These are phyloP conservation scores for Leishmania arabica DNA, from an alignment of 208 protist species.

Conservation along the genomic window DNA sequence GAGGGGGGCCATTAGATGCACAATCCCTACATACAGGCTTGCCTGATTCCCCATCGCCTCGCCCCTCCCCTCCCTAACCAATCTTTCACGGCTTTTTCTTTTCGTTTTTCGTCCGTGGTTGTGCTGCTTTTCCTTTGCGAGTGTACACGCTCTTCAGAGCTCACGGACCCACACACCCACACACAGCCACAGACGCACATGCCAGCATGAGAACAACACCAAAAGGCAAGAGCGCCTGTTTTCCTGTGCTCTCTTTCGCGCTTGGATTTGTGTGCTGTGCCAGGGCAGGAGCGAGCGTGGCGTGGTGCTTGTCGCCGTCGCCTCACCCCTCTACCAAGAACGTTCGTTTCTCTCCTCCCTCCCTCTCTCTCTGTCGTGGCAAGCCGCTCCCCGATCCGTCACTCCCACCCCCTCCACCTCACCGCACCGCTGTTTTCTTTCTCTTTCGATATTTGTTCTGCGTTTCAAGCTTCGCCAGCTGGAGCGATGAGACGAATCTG, in stretches of 20 bases:
- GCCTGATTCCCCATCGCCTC: too few species aligned
- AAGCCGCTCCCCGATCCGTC: neutral
- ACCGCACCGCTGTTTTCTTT: neutral
- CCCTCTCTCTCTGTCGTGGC: neutral
- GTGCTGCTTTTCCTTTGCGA: too few species aligned
- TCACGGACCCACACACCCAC: neutral
- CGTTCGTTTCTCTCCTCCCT: neutral
- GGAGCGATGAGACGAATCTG: neutral
- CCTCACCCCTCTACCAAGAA: neutral
- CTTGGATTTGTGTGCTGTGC: neutral
- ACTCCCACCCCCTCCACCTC: neutral
- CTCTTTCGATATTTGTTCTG: neutral
- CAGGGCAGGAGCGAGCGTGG: neutral
- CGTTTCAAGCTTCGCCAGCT: neutral
- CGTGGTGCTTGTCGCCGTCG: neutral
- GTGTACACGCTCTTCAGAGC: too few species aligned
- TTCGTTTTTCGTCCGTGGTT: too few species aligned
- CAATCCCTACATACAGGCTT: too few species aligned
- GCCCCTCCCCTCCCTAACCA: neutral
- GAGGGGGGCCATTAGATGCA: too few species aligned
- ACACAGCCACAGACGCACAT: neutral
- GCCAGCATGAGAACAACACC: neutral
- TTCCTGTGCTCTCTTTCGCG: neutral
- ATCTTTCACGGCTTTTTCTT: too few species aligned
- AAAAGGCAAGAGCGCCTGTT: neutral